Evolutionary conservation across 352 stramenopile genomes (phyloP).

Genomic region (Phytophthora ramorum): DNA sequence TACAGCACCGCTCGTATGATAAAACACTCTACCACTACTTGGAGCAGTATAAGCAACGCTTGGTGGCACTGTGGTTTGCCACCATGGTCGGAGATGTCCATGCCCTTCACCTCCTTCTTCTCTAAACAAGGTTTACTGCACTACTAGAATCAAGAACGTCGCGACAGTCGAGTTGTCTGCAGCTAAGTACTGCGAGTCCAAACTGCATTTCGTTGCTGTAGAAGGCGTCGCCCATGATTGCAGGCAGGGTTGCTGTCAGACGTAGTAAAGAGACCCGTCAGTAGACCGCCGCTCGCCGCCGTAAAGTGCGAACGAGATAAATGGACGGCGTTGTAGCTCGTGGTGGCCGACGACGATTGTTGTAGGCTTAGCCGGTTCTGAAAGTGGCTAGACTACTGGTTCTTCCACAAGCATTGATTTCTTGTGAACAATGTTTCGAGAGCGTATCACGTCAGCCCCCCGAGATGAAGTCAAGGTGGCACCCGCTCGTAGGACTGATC

Average conservation of each 20-base stretch:
- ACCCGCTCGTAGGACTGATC: too few species aligned
- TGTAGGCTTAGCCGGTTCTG: too few species aligned
- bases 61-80: too few species aligned
- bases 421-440: too few species aligned
- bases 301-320: slow-evolving; percentile 79
- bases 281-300: slow-evolving; percentile 60
- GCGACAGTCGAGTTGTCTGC: slow-evolving; percentile 67
- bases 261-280: slow-evolving; percentile 75
- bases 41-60: too few species aligned
- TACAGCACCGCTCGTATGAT: too few species aligned
- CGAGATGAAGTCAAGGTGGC: too few species aligned
- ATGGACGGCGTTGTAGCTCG: slow-evolving; percentile 60
- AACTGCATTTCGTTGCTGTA: slow-evolving; percentile 55
- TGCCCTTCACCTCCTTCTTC: slow-evolving; percentile 75
- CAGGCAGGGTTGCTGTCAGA: slow-evolving; percentile 54
- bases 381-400: too few species aligned
- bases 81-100: slow-evolving; percentile 78
- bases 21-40: too few species aligned
- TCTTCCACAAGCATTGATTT: too few species aligned
- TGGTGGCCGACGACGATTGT: slow-evolving; percentile 47
- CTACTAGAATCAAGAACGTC: slow-evolving; percentile 75
- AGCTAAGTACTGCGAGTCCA: slow-evolving; percentile 53
- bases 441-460: too few species aligned
- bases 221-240: slow-evolving; percentile 52
- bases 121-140: slow-evolving; percentile 67